Evolutionary conservation across 225 moss, liverwort and hornwort species (phyloP).

Genomic region (Pseudoscleropodium purum): DNA sequence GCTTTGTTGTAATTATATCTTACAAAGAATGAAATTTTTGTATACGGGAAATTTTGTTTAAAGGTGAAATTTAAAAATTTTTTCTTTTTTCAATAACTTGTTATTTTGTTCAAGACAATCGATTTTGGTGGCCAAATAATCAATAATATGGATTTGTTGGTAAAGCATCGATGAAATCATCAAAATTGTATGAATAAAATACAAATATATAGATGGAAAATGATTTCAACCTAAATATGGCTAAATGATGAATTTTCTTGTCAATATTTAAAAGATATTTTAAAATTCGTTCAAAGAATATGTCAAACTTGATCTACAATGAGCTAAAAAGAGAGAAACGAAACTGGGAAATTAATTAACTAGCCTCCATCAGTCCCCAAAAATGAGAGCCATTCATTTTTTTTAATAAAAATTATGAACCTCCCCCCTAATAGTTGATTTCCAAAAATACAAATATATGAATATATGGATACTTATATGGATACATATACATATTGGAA

Average conservation of each 20-base stretch:
- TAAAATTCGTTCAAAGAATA: background rate
- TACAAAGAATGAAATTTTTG: background rate
- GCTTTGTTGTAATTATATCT: background rate
- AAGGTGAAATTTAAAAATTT: background rate
- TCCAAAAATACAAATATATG: no score
- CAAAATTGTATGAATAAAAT: background rate
- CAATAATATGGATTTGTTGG: background rate
- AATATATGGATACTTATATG: no score
- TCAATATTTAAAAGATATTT: accelerated
- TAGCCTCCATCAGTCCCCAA: no score
- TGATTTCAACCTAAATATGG: background rate
- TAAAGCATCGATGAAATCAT: no score
- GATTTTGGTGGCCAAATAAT: background rate
- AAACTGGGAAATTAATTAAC: no score
- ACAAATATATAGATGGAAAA: background rate
- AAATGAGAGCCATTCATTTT: no score
- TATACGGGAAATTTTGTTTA: accelerated
- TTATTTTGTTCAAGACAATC: background rate
- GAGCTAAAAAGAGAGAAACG: no score
- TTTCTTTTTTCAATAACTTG: background rate
- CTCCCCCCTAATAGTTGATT: no score
- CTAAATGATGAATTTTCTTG: background rate
- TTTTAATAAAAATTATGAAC: no score
- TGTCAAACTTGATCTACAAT: accelerated
- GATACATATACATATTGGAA: no score